These are phyloP conservation scores for Prunella vulgaris DNA, from an alignment of 257 asterid genomes.

Conservation along the genomic window DNA sequence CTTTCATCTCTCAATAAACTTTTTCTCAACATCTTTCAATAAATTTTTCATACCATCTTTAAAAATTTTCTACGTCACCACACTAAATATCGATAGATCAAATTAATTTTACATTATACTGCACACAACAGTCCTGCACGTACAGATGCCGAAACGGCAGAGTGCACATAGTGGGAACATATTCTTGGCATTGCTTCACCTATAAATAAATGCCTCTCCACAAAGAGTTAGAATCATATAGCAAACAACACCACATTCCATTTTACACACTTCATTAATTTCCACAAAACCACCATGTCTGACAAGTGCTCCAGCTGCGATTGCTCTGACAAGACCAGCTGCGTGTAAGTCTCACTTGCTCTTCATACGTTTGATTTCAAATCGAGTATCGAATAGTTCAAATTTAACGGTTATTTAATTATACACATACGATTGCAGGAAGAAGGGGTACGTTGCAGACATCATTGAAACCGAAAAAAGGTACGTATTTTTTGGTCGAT, in stretches of 20 bases:
- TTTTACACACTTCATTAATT: not conserved
- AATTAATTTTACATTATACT: too few species aligned
- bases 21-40: too few species aligned
- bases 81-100: too few species aligned
- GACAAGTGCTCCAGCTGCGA: conserved; percentile 48
- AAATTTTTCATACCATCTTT: too few species aligned
- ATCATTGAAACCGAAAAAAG: conserved; percentile 39
- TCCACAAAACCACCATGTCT: conserved; percentile 33
- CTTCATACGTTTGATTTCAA: too few species aligned
- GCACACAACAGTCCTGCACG: too few species aligned
- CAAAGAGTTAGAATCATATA: too few species aligned
- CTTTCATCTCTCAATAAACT: too few species aligned
- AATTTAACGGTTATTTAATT: not conserved
- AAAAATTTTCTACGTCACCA: too few species aligned
- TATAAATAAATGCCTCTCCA: not conserved
- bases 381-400: not conserved
- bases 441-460: conserved; percentile 38
- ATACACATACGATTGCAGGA: conserved; percentile 36
- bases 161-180: too few species aligned
- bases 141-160: too few species aligned
- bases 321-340: conserved; percentile 39
- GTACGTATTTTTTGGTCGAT: too few species aligned
- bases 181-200: not conserved
- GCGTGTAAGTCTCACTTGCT: conserved; percentile 33
- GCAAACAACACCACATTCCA: not conserved